Base-by-base conservation (phyloP, 1,139 yeast genomes). In the Kodamaea derodonti region DNA sequence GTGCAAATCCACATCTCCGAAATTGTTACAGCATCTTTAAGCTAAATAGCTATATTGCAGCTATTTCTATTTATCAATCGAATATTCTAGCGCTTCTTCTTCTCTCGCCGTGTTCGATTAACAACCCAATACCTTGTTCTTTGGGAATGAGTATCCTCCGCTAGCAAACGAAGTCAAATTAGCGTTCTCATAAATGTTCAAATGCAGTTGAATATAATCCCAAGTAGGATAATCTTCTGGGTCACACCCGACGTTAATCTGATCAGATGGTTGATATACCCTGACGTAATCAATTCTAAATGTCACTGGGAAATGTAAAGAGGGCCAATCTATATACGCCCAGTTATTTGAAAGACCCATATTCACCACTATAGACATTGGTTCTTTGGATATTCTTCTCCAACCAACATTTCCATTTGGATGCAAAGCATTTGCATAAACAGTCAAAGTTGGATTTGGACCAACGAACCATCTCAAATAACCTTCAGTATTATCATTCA, bases 391-490 rank as follows among this genome's bases (percentile, higher is more conserved):
- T 31, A 87, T 72, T 37, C 70, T 56, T 52, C 96, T 75, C 78
- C 81, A 75, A 13, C 79, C 90, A 38, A 87, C 62, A 52, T 87
- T 87, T 41, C 96, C 96, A 54, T 83, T 82, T 13, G 95, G 92
- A 40, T 83, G 83, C 32, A 86, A 60, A 1, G 92, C 80, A 10
- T 66, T 66, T 0, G 85, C 72, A 38, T 70, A 67, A 23, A 84
- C 49, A 1, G 88, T 79, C 47, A 75, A 68, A 1, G 90, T 78
- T 3, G 86, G 81, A 14, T 69, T 66, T 26, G 73, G 72, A 14
- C 95, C 95, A 20, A 84, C 83, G 48, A 73, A 82, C 96, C 96
- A 90, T 34, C 81, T 74, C 43, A 83, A 67, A 56, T 86, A 88
- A 3, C 96, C 96, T 31, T 65, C 57, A 18, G 62, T 62, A 42